phyloP scores from a whole-genome alignment of 768 basidiomycete species.

The Pulveroboletus frians region DNA sequence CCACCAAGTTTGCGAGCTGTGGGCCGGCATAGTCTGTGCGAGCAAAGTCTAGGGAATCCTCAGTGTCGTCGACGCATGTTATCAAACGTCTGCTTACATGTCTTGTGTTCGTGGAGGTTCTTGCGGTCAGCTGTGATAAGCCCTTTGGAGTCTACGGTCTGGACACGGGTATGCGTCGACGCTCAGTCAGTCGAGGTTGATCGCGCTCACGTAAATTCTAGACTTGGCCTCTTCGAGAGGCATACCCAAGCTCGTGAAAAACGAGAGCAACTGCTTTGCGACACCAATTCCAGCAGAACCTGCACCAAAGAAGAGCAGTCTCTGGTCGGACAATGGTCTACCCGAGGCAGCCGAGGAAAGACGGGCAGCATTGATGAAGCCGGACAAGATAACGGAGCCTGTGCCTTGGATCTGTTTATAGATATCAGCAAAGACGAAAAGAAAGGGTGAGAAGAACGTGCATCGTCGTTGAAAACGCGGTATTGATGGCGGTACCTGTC shows the following conservation, averaged over 20 bases:
- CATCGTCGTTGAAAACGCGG: slow-evolving; percentile 70
- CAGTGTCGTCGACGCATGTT: background rate
- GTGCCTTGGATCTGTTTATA: slow-evolving; percentile 59
- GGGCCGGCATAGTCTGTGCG: slow-evolving; percentile 65
- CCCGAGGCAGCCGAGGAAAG: slow-evolving; percentile 47
- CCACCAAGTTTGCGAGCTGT: slow-evolving; percentile 52
- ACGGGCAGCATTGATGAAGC: slow-evolving; percentile 68
- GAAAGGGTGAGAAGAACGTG: slow-evolving; percentile 29
- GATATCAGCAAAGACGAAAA: background rate
- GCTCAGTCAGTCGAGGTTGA: background rate
- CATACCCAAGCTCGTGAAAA: slow-evolving; percentile 51
- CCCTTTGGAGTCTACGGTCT: slow-evolving; percentile 77
- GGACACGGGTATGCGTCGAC: slow-evolving; percentile 7
- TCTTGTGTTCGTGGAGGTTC: slow-evolving; percentile 69
- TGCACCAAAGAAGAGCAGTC: slow-evolving; percentile 54
- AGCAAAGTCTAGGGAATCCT: slow-evolving; percentile 50
- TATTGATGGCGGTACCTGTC: slow-evolving; percentile 55
- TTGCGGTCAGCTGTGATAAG: slow-evolving; percentile 66
- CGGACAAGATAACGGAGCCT: slow-evolving; percentile 69
- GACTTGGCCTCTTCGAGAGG: slow-evolving; percentile 60
- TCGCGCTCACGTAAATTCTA: slow-evolving; percentile 55
- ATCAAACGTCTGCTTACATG: slow-evolving; percentile 37
- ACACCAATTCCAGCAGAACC: slow-evolving; percentile 53
- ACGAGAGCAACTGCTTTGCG: slow-evolving; percentile 45
- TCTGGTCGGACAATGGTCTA: slow-evolving; percentile 41